These are phyloP conservation scores for Wickerhamiella brachini DNA, from an alignment of 805 yeast genomes.

Conservation along the genomic window DNA sequence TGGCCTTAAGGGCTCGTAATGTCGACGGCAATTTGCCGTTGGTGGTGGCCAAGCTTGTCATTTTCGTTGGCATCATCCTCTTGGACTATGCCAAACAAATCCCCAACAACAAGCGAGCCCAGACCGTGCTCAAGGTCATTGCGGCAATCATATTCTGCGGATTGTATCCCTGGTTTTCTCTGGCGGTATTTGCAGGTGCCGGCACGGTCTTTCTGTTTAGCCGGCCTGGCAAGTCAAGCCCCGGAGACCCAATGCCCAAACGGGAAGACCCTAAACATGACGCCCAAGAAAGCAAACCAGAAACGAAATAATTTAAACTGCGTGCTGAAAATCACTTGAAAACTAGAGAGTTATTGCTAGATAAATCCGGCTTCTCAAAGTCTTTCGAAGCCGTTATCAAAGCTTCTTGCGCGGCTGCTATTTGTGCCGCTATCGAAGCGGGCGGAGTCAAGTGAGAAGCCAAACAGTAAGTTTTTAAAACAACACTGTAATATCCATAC, in stretches of 20 bases:
- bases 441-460: too few species aligned
- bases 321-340: too few species aligned
- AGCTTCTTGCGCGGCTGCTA: too few species aligned
- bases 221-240: neutral
- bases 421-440: too few species aligned
- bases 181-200: neutral
- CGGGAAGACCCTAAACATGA: neutral
- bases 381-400: too few species aligned
- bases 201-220: neutral
- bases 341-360: too few species aligned
- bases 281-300: neutral
- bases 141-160: conserved; percentile 8
- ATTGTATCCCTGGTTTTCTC: conserved; percentile 8
- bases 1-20: conserved; percentile 3
- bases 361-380: too few species aligned
- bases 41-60: conserved; percentile 10
- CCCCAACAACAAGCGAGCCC: conserved; percentile 1
- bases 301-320: neutral
- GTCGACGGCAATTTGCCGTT: conserved; percentile 5
- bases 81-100: conserved; percentile 8
- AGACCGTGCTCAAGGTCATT: conserved; percentile 4
- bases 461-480: too few species aligned
- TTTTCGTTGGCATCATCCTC: conserved; percentile 11
- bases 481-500: too few species aligned
- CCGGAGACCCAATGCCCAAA: too few species aligned